Percentiles rank a stretch among this genome's conserved stretches.
These are phyloP conservation scores for Mortierella sp. DNA, from an alignment of 371 early-diverging fungal species.

Conservation along the genomic window DNA sequence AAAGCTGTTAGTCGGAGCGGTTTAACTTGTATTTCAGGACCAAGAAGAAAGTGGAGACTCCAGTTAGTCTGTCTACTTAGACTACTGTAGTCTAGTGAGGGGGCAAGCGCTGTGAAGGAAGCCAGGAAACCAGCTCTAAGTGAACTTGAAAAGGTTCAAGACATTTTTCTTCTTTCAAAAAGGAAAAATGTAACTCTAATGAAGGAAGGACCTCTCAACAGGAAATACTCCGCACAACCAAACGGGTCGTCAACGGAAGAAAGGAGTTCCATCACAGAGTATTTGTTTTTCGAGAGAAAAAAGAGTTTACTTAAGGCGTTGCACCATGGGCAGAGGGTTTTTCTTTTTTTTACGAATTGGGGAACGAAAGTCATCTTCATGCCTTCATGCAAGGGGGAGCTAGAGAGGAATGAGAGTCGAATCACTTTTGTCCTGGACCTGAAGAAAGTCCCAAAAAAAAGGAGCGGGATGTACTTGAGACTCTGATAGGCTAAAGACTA, in stretches of 20 bases:
- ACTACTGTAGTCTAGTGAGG: no score
- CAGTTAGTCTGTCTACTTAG: no score
- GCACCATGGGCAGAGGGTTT: background rate
- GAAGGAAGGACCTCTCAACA: background rate
- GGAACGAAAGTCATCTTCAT: background rate
- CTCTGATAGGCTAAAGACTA: background rate
- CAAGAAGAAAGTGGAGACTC: background rate
- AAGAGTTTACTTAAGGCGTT: slow-evolving; percentile 11
- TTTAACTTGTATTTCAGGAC: no score
- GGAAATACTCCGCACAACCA: background rate
- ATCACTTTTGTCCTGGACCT: background rate
- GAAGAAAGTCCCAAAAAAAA: background rate
- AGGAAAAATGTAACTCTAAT: background rate
- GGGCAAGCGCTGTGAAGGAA: background rate
- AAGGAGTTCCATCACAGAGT: background rate
- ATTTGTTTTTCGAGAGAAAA: background rate
- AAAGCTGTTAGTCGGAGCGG: no score
- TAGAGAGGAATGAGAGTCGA: background rate
- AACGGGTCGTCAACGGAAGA: background rate
- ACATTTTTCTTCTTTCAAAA: background rate
- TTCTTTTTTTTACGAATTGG: background rate
- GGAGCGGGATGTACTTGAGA: background rate
- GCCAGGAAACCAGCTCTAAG: background rate
- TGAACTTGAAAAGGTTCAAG: background rate
- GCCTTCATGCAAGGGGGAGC: background rate